phyloP scores from a whole-genome alignment of 2,329 filamentous ascomycete species.

The Elsinoe arachidis region DNA sequence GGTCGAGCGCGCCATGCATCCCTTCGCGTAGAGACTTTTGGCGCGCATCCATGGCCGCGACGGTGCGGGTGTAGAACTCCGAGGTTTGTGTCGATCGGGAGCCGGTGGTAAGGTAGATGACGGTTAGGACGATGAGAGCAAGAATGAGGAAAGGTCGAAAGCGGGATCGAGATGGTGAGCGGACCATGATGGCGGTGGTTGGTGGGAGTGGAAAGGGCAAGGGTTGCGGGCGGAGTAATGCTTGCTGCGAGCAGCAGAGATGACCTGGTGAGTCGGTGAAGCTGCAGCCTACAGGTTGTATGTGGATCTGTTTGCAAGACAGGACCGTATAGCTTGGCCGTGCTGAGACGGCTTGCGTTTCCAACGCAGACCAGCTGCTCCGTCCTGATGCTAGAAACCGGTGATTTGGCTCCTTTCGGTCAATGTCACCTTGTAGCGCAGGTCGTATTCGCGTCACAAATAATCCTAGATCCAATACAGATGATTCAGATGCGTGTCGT shows the following conservation, averaged over 20 bases:
- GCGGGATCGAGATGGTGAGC: slow-evolving; percentile 11
- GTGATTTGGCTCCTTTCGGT: neutral
- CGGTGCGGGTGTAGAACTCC: slow-evolving; percentile 50
- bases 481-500: neutral
- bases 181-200: slow-evolving; percentile 11
- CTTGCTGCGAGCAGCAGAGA: neutral
- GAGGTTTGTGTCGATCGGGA: slow-evolving; percentile 44
- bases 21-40: slow-evolving; percentile 19
- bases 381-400: neutral
- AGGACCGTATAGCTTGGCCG: neutral
- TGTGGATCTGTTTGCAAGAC: neutral
- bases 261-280: no score
- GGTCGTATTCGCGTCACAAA: neutral
- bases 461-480: neutral
- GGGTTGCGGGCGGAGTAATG: neutral
- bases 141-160: slow-evolving; percentile 42
- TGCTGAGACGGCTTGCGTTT: neutral
- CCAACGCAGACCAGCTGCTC: neutral
- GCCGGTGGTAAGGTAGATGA: slow-evolving; percentile 65
- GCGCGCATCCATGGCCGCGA: slow-evolving; percentile 45
- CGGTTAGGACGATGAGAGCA: slow-evolving; percentile 55
- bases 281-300: no score
- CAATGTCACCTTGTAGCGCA: neutral
- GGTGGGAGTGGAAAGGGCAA: neutral
- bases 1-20: neutral